Evolutionary conservation across 208 protist species (phyloP), one percentile per base, ranked within the genome.

Genomic region (Leishmania arabica): DNA sequence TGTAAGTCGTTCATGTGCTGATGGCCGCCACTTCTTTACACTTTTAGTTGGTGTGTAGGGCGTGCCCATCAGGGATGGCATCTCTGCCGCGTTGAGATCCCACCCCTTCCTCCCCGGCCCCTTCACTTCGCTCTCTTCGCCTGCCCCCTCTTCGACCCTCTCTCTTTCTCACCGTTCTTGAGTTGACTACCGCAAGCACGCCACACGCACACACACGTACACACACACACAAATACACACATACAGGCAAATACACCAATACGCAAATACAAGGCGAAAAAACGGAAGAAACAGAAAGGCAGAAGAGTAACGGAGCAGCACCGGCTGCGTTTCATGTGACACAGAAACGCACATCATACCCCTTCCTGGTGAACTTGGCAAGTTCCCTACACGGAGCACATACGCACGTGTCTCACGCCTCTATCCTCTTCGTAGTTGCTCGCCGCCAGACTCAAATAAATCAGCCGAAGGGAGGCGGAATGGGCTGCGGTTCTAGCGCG

Each of bases 401-500:
- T 27, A 65, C 56, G 24, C 37, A 64, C 72, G 31, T 53, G 24
- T 27, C 24, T 13, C 68, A 42, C 27, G 7, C 37, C 37, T 47
- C n/a, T 6, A 0, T 58, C 4, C 47, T n/a, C 5, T 5, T 68
- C 9, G 8, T 65, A 47, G 60, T 73, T 34, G 40, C 40, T 62
- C 24, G 6, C n/a, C 19, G 6, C 24, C 56, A n/a, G 24, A 47
- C 47, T 47, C 69, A 62, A 42, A 31, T 56, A 8, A 6, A 47
- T 1, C 11, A 31, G 7, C 27, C 11, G 58, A 49, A 62, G n/a
- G 1, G 51, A 13, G 27, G 11, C 34, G 54, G 13, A 3, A 87
- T 87, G 84, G 84, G 84, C 60, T 80, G 84, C 71, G 74, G 69
- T 24, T 53, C 73, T 7, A 84, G 80, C 49, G 71, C 71, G 8